Evolutionary conservation across 306 rosid genomes (phyloP).

Genomic region (Betula pendula): DNA sequence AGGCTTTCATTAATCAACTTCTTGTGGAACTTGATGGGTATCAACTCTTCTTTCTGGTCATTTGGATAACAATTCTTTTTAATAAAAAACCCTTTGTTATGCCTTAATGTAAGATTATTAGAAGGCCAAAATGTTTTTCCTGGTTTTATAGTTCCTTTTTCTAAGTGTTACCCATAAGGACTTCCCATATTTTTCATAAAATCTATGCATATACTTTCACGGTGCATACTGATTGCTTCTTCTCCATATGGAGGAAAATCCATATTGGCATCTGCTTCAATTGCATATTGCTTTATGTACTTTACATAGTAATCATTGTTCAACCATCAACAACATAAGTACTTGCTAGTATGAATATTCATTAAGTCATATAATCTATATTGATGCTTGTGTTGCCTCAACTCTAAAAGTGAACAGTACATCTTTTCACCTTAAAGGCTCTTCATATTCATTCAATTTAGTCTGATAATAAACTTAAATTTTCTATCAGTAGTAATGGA

Average conservation of each 20-base stretch:
- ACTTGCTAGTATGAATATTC: not conserved
- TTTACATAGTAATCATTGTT: not conserved
- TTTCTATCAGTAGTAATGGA: slow-evolving; percentile 12
- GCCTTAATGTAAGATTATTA: not conserved
- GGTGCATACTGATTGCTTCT: not conserved
- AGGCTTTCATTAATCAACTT: slow-evolving; percentile 94
- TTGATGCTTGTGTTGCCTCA: not conserved
- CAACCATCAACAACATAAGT: not conserved
- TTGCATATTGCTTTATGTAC: not conserved
- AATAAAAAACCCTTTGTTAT: not conserved
- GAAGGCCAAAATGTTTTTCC: not conserved
- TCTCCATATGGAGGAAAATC: not conserved
- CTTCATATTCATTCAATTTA: not conserved
- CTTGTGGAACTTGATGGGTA: slow-evolving; percentile 99
- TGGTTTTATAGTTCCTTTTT: not conserved
- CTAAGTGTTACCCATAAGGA: not conserved
- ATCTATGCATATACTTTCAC: not conserved
- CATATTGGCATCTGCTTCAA: not conserved
- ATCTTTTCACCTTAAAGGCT: not conserved
- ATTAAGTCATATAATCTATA: not conserved
- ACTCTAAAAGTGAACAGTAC: not conserved
- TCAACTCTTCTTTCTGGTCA: slow-evolving; percentile 23
- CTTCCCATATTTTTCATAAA: not conserved
- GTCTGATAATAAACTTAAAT: slow-evolving; percentile 5
- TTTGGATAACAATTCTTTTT: not conserved